A percentile compares a stretch with the other conserved stretches of the same genome.
Evolutionary conservation across 345 rosid species (phyloP).

Genomic region (Dovyalis caffra): DNA sequence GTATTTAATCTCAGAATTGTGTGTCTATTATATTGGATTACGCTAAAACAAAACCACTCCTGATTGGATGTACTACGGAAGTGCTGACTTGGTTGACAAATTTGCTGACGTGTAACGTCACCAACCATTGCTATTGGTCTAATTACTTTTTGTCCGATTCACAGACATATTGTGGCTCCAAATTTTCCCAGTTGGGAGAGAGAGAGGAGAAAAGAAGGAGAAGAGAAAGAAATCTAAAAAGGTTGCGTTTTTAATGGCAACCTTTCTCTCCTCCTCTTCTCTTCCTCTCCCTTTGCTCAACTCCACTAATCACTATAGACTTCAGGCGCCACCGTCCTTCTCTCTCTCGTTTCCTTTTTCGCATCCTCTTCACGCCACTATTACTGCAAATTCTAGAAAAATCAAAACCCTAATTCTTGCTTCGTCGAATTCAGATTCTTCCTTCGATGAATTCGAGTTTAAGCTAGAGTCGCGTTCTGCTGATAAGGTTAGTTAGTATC

Average conservation of each 20-base stretch:
- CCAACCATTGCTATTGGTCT: neutral
- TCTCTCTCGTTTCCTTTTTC: slow-evolving; percentile 1
- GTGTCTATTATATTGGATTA: neutral
- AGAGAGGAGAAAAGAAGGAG: neutral
- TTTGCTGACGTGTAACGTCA: neutral
- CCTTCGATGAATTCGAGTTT: slow-evolving; percentile 46
- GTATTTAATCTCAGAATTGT: neutral
- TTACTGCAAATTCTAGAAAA: slow-evolving; percentile 23
- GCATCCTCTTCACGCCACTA: slow-evolving; percentile 4
- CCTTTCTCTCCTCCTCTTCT: slow-evolving; percentile 4
- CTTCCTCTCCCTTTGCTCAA: neutral
- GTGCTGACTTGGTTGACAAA: neutral
- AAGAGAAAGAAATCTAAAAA: neutral
- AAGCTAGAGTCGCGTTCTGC: slow-evolving; percentile 30
- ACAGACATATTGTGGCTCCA: neutral
- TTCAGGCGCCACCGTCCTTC: neutral
- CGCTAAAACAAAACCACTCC: neutral
- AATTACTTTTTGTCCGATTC: neutral
- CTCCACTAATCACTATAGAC: neutral
- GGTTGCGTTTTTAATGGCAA: slow-evolving; percentile 16
- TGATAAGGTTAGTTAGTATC: slow-evolving; percentile 40
- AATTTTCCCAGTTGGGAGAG: neutral
- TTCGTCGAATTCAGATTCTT: slow-evolving; percentile 38
- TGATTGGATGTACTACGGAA: neutral
- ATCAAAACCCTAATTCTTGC: slow-evolving; percentile 29